phyloP scores from a whole-genome alignment of 2,329 filamentous ascomycete species.

The Rhynchosporium agropyri region DNA sequence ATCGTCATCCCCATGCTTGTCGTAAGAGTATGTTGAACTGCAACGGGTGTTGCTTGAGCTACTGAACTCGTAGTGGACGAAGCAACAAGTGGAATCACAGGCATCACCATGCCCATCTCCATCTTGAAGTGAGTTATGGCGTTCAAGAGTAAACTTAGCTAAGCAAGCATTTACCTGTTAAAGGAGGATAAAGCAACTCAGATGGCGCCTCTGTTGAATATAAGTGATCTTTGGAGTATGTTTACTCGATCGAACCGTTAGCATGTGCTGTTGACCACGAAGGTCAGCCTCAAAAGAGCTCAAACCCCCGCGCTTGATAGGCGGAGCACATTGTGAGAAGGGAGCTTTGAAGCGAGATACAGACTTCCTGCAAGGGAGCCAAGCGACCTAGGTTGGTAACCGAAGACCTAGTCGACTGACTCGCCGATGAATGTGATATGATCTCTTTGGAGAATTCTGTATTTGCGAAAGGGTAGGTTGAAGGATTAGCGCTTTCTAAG shows the following conservation, averaged over 20 bases:
- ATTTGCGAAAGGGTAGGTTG: not conserved
- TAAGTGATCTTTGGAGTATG: not conserved
- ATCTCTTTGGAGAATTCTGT: not conserved
- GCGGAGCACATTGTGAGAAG: constrained; percentile 4
- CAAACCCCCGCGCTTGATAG: constrained; percentile 22
- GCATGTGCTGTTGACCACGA: not conserved
- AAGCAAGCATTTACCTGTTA: not conserved
- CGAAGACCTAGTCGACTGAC: not conserved
- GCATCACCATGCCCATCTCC: constrained; percentile 17
- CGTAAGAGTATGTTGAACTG: constrained; percentile 2
- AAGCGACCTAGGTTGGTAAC: not conserved
- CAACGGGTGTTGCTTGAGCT: constrained; percentile 9
- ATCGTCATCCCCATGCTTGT: constrained; percentile 25
- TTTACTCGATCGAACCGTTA: not conserved
- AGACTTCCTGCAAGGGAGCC: too few relatives aligned
- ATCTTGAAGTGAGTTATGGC: constrained; percentile 6
- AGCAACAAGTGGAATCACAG: constrained; percentile 8
- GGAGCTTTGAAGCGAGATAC: too few relatives aligned
- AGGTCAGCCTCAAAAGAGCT: constrained; percentile 21
- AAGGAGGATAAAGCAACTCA: not conserved
- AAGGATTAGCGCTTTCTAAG: not conserved
- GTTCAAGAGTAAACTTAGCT: not conserved
- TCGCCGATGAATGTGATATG: not conserved
- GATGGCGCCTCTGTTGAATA: not conserved
- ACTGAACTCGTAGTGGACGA: constrained; percentile 6